Percentiles rank a stretch among this genome's conserved stretches.
Evolutionary conservation across 73 alveolate species (phyloP).

Genomic region (Paramecium biaurelia): DNA sequence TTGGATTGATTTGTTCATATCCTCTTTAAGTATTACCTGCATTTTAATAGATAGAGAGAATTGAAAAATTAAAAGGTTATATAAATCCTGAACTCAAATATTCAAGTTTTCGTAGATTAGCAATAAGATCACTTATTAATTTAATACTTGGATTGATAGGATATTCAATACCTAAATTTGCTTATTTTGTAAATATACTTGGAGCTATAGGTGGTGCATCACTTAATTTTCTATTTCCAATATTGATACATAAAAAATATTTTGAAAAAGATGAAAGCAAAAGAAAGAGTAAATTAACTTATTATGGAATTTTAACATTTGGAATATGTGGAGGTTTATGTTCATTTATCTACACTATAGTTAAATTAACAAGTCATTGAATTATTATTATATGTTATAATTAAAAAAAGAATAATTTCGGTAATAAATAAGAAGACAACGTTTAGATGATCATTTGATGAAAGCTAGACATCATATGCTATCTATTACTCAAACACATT

Average conservation of each 20-base stretch:
- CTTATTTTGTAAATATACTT: background rate
- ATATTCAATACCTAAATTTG: background rate
- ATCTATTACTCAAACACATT: background rate
- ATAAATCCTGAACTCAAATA: slow-evolving; percentile 15
- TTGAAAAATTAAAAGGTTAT: slow-evolving; percentile 1
- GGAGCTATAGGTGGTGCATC: slow-evolving; percentile 43
- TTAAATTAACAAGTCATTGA: background rate
- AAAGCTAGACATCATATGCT: background rate
- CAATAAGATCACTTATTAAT: background rate
- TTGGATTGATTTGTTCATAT: slow-evolving; percentile 7
- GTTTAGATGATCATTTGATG: background rate
- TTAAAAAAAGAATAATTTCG: background rate
- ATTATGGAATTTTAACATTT: background rate
- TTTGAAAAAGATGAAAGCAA: background rate
- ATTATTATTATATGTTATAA: background rate
- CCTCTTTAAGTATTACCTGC: slow-evolving; percentile 36
- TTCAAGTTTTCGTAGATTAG: slow-evolving; percentile 11
- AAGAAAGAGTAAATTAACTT: background rate
- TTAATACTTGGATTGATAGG: slow-evolving; percentile 7
- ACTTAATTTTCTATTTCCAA: background rate
- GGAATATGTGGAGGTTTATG: slow-evolving; percentile 35
- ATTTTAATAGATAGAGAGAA: slow-evolving; percentile 15
- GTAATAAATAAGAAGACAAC: background rate
- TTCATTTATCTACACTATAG: slow-evolving; percentile 20
- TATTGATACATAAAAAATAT: background rate